These are phyloP conservation scores for Telopea speciosissima DNA, from an alignment of 177 flowering plant species.

Conservation along the genomic window DNA sequence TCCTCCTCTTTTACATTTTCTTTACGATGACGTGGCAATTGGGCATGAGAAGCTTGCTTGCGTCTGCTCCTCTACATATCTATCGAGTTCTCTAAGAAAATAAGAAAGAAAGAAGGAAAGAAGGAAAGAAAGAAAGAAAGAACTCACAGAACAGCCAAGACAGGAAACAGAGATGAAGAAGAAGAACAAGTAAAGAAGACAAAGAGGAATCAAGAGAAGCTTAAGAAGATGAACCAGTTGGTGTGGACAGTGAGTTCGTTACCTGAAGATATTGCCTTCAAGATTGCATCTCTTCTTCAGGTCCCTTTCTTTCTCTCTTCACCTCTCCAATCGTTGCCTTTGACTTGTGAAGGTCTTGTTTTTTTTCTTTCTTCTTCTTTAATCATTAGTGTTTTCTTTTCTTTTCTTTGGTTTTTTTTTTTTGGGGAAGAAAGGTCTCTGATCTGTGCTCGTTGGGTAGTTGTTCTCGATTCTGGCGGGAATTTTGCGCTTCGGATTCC, in stretches of 20 bases:
- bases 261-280: slow-evolving; percentile 55
- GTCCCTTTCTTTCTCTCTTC: slow-evolving; percentile 15
- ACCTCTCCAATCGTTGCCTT: background rate
- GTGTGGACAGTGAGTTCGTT: slow-evolving; percentile 20
- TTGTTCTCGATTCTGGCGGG: slow-evolving; percentile 66
- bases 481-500: slow-evolving; percentile 58
- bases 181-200: no score
- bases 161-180: no score
- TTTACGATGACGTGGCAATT: no score
- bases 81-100: no score
- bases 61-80: no score
- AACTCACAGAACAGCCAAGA: no score
- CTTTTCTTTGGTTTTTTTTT: slow-evolving; percentile 1
- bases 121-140: no score
- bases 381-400: background rate
- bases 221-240: slow-evolving; percentile 9
- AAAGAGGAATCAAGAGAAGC: no score
- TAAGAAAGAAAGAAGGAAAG: no score
- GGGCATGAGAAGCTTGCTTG: no score
- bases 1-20: no score
- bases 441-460: slow-evolving; percentile 66
- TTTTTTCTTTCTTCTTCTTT: background rate
- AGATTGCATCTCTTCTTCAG: slow-evolving; percentile 54
- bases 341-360: background rate
- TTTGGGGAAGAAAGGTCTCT: slow-evolving; percentile 29